phyloP scores from a whole-genome alignment of 352 stramenopile genomes.

The Elongisporangium senticosum region DNA sequence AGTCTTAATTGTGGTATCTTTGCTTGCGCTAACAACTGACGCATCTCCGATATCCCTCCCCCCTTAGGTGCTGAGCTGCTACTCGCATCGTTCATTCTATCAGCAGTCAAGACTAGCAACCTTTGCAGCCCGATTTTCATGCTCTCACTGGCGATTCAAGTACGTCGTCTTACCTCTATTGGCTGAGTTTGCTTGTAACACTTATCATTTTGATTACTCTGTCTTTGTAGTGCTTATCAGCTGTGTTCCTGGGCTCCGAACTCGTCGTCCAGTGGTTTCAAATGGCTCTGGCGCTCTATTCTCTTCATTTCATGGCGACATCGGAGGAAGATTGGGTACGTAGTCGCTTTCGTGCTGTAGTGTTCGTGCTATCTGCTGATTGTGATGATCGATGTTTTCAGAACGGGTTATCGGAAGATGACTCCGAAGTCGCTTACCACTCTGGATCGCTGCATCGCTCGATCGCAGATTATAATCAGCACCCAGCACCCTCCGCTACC shows the following conservation, averaged over 20 bases:
- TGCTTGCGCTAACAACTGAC: slow-evolving; percentile 4
- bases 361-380: background rate
- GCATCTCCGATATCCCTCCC: background rate
- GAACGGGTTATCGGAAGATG: slow-evolving; percentile 54
- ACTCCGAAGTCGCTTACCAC: slow-evolving; percentile 54
- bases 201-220: background rate
- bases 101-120: slow-evolving; percentile 82
- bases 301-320: slow-evolving; percentile 67
- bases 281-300: slow-evolving; percentile 77
- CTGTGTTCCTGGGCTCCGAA: slow-evolving; percentile 78
- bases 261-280: slow-evolving; percentile 84
- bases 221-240: slow-evolving; percentile 52
- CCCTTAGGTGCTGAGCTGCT: slow-evolving; percentile 67
- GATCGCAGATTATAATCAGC: slow-evolving; percentile 73
- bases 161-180: slow-evolving; percentile 5
- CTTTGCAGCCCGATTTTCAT: slow-evolving; percentile 82
- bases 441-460: slow-evolving; percentile 56
- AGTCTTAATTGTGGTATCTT: background rate
- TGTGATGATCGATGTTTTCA: slow-evolving; percentile 9
- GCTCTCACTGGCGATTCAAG: slow-evolving; percentile 73
- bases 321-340: slow-evolving; percentile 77
- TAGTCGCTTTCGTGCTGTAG: background rate
- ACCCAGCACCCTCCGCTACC: slow-evolving; percentile 45
- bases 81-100: slow-evolving; percentile 82
- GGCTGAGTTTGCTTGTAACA: background rate